Evolutionary conservation across 2,329 filamentous ascomycete species (phyloP).

Genomic region (Teratosphaeria destructans): DNA sequence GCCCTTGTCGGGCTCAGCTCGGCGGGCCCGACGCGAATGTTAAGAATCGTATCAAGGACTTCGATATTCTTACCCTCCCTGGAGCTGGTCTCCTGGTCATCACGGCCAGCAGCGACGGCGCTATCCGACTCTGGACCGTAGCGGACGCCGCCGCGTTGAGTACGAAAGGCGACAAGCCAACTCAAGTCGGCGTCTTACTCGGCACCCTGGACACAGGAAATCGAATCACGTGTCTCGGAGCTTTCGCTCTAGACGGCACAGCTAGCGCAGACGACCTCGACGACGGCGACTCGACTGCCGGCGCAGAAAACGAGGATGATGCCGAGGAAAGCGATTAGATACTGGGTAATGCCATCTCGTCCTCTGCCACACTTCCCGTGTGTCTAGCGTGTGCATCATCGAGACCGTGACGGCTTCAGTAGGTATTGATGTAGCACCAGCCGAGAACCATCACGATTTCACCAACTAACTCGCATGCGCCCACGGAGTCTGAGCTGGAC

Average conservation of each 20-base stretch:
- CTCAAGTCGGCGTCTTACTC: constrained; percentile 55
- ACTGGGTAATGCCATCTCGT: not conserved
- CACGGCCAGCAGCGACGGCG: constrained; percentile 75
- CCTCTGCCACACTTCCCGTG: not conserved
- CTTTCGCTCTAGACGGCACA: constrained; percentile 61
- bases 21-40: constrained; percentile 59
- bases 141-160: not conserved
- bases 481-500: not conserved
- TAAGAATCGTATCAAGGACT: constrained; percentile 74
- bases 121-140: constrained; percentile 62
- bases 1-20: constrained; percentile 57
- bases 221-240: constrained; percentile 77
- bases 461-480: not conserved
- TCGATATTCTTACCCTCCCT: constrained; percentile 50
- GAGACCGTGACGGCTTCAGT: too few relatives aligned
- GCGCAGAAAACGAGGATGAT: not conserved
- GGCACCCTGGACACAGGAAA: constrained; percentile 77
- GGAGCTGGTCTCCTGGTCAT: constrained; percentile 47
- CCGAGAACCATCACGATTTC: not conserved
- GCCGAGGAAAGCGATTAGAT: not conserved
- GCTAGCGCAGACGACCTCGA: constrained; percentile 10
- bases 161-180: constrained; percentile 10
- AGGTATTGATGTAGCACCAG: too few relatives aligned
- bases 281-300: not conserved
- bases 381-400: too few relatives aligned